A percentile compares a stretch with the other conserved stretches of the same genome.
Conservation (phyloP, 306 rosid species). For the apple (Malus domestica) region DNA sequence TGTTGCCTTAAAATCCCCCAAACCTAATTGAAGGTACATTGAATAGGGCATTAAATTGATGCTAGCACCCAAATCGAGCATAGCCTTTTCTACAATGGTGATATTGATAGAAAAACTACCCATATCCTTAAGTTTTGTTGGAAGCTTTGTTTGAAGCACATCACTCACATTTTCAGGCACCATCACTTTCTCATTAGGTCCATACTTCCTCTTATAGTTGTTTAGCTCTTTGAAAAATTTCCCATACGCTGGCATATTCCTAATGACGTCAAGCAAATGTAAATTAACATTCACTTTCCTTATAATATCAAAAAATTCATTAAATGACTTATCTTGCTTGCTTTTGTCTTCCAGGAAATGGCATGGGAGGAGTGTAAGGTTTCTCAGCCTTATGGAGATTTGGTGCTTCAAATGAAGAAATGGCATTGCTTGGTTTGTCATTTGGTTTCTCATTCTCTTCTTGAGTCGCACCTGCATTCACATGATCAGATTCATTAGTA, state of each 20-base stretch:
- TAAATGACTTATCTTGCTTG: neutral
- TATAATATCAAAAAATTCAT: neutral
- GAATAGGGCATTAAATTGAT: too few species aligned
- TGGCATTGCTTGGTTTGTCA: too few species aligned
- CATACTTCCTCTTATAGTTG: neutral
- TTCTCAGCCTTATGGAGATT: too few species aligned
- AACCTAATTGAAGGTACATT: neutral
- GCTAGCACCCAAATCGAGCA: neutral
- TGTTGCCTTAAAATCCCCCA: neutral
- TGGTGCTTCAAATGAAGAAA: too few species aligned
- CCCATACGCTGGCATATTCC: neutral
- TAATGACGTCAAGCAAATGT: neutral
- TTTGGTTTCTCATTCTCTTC: too few species aligned
- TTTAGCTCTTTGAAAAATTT: neutral
- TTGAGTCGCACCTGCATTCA: neutral
- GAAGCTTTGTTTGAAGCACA: neutral
- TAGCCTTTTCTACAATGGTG: neutral
- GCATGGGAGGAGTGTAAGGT: too few species aligned
- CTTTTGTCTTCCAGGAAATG: too few species aligned
- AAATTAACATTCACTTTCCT: neutral
- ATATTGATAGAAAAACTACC: neutral
- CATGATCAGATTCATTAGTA: neutral
- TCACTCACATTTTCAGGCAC: neutral
- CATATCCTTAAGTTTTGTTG: neutral
- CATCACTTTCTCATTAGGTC: neutral